Conservation (phyloP, 2,329 filamentous ascomycete genomes). For the Colletotrichum caudatum region DNA sequence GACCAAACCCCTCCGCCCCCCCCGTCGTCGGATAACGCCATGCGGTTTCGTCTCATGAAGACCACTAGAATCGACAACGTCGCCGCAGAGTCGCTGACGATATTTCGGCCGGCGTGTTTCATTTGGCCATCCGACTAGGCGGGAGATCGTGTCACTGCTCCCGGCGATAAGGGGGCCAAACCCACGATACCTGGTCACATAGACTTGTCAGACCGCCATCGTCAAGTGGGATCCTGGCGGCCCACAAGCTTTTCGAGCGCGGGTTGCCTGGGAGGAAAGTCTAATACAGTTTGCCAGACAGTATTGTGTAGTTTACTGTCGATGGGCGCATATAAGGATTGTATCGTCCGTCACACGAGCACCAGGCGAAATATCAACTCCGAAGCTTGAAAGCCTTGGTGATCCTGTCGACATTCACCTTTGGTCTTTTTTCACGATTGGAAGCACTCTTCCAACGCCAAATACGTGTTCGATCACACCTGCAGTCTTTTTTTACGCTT, state of each 20-base stretch:
- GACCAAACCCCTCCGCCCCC: neutral
- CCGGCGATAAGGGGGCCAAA: neutral
- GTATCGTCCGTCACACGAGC: neutral
- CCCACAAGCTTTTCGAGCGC: neutral
- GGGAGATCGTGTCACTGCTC: too few species aligned
- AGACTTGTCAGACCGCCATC: too few species aligned
- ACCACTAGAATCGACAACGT: accelerated
- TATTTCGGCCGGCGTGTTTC: neutral
- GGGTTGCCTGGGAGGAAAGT: neutral
- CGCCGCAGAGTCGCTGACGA: neutral
- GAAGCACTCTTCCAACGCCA: neutral
- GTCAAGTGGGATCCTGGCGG: neutral
- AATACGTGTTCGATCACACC: neutral
- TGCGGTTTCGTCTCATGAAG: neutral
- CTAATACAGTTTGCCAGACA: neutral
- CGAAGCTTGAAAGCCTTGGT: neutral
- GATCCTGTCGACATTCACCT: neutral
- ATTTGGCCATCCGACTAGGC: too few species aligned
- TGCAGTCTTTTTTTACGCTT: neutral
- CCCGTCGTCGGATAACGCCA: neutral
- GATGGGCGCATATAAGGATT: neutral
- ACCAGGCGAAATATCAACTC: neutral
- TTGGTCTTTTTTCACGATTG: too few species aligned
- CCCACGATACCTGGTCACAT: neutral
- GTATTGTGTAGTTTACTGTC: neutral